Conservation (phyloP, 2,329 filamentous ascomycete genomes). For the Talaromyces sp. region DNA sequence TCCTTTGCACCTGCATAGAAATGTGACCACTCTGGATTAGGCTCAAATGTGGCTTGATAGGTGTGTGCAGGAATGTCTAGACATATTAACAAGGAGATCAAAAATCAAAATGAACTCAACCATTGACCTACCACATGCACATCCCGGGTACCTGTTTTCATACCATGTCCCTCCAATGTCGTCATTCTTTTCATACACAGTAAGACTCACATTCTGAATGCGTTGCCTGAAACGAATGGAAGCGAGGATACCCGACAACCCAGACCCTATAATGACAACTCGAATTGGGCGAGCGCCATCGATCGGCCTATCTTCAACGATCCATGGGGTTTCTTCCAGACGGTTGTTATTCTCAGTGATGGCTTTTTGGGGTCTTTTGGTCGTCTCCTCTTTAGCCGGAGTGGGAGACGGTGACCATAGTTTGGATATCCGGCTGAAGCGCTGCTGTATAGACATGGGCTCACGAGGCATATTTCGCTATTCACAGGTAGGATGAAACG, state of each 20-base stretch:
- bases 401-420: neutral
- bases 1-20: conserved; percentile 22
- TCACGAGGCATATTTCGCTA: neutral
- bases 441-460: neutral
- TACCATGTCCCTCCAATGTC: conserved; percentile 15
- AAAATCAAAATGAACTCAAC: neutral
- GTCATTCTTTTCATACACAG: conserved; percentile 13
- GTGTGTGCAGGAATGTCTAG: conserved; percentile 10
- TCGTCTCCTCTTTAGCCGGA: neutral
- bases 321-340: neutral
- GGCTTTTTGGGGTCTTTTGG: neutral
- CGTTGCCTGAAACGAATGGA: conserved; percentile 17
- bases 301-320: conserved; percentile 14
- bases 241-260: conserved; percentile 18
- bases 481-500: neutral
- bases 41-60: conserved; percentile 12
- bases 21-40: conserved; percentile 14
- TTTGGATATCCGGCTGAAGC: neutral
- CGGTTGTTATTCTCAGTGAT: neutral
- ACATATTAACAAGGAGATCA: neutral
- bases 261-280: conserved; percentile 18
- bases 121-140: conserved; percentile 11
- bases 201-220: conserved; percentile 9
- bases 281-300: conserved; percentile 16
- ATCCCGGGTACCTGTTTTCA: conserved; percentile 14